Evolutionary conservation across 148 eudicot species (phyloP), one percentile per base, ranked within the genome.

Genomic region (Heliamphora exappendiculata): DNA sequence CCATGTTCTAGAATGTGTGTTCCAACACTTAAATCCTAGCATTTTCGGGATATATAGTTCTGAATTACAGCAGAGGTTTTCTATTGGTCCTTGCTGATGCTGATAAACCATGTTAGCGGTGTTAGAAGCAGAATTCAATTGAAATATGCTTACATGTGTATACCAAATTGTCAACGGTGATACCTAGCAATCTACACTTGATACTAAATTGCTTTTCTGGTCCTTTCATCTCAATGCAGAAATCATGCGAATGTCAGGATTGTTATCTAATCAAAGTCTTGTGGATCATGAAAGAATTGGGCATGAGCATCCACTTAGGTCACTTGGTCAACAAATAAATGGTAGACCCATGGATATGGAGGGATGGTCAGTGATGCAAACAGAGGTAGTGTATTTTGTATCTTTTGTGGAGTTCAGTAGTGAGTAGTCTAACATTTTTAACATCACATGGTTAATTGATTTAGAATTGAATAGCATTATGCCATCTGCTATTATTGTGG

Each of bases 261-360:
- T 77, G 70, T 16, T 77, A 45, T 59, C 85, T 36, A 84, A 75
- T 53, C 81, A 81, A 39, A 44, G 58, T 75, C 41, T 58, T 62
- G 60, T 78, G 31, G 84, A 79, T 79, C 84, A 62, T 34, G 86
- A 84, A 77, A 81, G 85, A 66, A 66, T 77, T 68, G 83, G 79
- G 24, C 85, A 75, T 75, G 89, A 81, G 11, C 76, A 67, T 74
- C 79, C 78, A 12, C 79, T 74, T 57, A 75, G 80, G 62, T 67
- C 86, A 24, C 76, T 71, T 20, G 78, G 81, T 47, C 84, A 76
- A 75, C 83, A 79, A 31, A 65, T 57, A 6, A 83, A 83, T 83
- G 86, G 84, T 47, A 77, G 79, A 68, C 83, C 75, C 31, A 75
- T 83, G 83, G 80, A 79, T 79, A 11, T 84, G 44, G 76, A 60